Conservation (phyloP, 2,329 filamentous ascomycete species). For the Penicillium sp. region DNA sequence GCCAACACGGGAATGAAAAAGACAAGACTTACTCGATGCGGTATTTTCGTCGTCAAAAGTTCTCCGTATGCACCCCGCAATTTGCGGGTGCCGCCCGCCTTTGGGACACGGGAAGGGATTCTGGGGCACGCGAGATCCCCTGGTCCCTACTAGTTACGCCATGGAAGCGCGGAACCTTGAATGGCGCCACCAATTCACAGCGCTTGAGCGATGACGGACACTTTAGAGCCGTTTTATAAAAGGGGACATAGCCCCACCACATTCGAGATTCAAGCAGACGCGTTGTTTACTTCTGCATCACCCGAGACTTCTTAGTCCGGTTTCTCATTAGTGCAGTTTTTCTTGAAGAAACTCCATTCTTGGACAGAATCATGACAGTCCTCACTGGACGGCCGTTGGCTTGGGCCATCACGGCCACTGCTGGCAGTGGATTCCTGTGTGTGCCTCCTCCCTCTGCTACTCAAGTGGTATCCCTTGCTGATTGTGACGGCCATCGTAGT, state of each 20-base stretch:
- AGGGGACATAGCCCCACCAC: conserved; percentile 9
- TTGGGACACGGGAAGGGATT: conserved; percentile 3
- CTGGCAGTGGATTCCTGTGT: conserved; percentile 43
- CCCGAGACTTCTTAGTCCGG: background rate
- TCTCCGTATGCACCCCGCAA: conserved; percentile 16
- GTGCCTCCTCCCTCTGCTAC: background rate
- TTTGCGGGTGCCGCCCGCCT: conserved; percentile 7
- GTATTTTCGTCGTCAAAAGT: conserved; percentile 3
- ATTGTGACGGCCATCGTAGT: conserved; percentile 7
- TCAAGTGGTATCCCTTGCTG: background rate
- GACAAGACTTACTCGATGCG: background rate
- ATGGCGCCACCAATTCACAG: conserved; percentile 17
- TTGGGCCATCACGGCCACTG: conserved; percentile 49
- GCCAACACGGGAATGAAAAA: background rate
- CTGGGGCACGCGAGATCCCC: conserved; percentile 16
- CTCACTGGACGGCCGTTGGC: conserved; percentile 40
- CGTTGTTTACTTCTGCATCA: background rate
- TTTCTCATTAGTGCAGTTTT: background rate
- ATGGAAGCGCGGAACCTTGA: conserved; percentile 9
- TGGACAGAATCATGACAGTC: conserved; percentile 23
- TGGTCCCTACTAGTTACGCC: conserved; percentile 5
- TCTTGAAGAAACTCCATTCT: background rate
- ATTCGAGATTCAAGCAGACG: background rate
- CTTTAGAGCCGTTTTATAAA: conserved; percentile 7
- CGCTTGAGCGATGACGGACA: background rate